Conservation (phyloP, 1,284 basidiomycete genomes). For the Malassezia sp. region DNA sequence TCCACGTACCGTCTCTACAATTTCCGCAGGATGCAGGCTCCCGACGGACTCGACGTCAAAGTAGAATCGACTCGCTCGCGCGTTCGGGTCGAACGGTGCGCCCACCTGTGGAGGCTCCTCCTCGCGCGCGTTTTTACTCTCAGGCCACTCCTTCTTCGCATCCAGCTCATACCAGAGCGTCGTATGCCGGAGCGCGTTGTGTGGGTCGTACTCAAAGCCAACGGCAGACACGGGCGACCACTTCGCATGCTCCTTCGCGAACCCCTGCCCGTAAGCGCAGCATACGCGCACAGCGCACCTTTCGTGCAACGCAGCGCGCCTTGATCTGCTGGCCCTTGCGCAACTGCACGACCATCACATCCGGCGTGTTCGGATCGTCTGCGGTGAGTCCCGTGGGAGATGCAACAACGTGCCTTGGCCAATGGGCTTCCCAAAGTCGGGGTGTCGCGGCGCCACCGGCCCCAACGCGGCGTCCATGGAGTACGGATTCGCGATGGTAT, state of each 20-base stretch:
- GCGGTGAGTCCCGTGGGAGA: constrained; percentile 6
- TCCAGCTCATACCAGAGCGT: constrained; percentile 77
- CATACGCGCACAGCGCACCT: constrained; percentile 55
- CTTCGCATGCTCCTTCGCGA: constrained; percentile 97
- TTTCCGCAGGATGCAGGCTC: constrained; percentile 38
- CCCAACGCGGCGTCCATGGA: constrained; percentile 28
- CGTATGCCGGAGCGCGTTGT: constrained; percentile 93
- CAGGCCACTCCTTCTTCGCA: constrained; percentile 43
- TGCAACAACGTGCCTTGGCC: constrained; percentile 58
- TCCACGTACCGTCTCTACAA: constrained; percentile 36
- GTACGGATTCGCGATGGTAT: constrained; percentile 26
- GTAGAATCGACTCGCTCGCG: constrained; percentile 37
- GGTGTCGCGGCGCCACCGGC: constrained; percentile 43
- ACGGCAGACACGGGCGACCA: constrained; percentile 95
- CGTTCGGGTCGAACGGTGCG: constrained; percentile 37
- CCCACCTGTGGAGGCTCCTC: constrained; percentile 39
- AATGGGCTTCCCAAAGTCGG: constrained; percentile 71
- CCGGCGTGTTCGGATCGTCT: constrained; percentile 22
- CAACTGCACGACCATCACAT: constrained; percentile 77
- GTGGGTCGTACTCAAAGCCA: constrained; percentile 93
- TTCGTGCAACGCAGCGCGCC: constrained; percentile 78
- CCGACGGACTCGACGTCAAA: constrained; percentile 44
- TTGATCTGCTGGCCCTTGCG: constrained; percentile 85
- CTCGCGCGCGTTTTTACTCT: constrained; percentile 34
- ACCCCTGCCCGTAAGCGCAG: constrained; percentile 56